Conservation (phyloP, 257 asterid genomes). For the Capsicum pubescens region DNA sequence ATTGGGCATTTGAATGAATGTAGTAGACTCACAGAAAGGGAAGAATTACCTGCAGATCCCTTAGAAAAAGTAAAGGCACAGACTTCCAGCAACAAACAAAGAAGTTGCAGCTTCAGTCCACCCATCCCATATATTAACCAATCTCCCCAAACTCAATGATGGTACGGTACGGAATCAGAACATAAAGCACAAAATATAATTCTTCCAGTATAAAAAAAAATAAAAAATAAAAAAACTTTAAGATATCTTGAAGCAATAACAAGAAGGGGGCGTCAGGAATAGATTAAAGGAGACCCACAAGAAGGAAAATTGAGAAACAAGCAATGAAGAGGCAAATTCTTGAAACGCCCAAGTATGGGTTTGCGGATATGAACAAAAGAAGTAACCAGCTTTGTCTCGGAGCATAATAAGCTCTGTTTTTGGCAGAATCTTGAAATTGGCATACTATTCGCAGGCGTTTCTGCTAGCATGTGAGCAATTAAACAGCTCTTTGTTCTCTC, state of each 20-base stretch:
- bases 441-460: conserved; percentile 66
- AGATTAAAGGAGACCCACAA: conserved; percentile 47
- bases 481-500: conserved; percentile 34
- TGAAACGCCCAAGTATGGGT: conserved; percentile 42
- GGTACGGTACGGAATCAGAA: conserved; percentile 30
- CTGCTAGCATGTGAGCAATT: conserved; percentile 60
- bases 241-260: conserved; percentile 58
- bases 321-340: conserved; percentile 46
- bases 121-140: conserved; percentile 55
- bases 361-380: conserved; percentile 39
- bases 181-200: conserved; percentile 30
- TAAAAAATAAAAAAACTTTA: conserved; percentile 21
- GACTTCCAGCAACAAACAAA: conserved; percentile 52
- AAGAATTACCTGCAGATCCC: conserved; percentile 71
- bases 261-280: conserved; percentile 38
- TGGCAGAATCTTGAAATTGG: conserved; percentile 47
- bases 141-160: conserved; percentile 32
- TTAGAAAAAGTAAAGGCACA: conserved; percentile 57
- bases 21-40: conserved; percentile 28
- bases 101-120: conserved; percentile 53
- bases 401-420: conserved; percentile 26
- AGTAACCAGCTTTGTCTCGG: conserved; percentile 25
- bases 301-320: conserved; percentile 68
- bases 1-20: conserved; percentile 28
- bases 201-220: conserved; percentile 25